These are phyloP conservation scores for Dendrocalamus latiflorus DNA, from an alignment of 202 grass and related monocot genomes.

Conservation along the genomic window DNA sequence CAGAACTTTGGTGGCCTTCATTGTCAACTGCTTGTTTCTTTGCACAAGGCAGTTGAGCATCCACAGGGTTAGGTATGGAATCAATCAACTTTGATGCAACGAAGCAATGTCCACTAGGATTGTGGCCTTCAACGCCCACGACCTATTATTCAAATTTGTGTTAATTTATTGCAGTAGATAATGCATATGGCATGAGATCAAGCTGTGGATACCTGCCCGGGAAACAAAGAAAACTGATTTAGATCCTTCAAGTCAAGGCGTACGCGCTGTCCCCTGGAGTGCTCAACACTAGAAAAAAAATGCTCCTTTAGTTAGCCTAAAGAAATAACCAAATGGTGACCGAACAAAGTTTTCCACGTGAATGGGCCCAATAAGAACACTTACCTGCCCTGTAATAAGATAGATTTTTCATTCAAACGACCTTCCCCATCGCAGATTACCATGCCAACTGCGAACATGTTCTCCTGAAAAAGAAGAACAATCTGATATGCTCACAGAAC, in stretches of 20 bases:
- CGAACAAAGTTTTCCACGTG: neutral
- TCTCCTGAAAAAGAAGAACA: too few relatives aligned
- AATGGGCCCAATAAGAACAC: neutral
- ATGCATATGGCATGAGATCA: neutral
- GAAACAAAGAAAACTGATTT: too few relatives aligned
- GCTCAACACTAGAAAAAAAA: constrained; percentile 57
- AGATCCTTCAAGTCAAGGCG: too few relatives aligned
- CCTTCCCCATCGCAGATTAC: constrained; percentile 93
- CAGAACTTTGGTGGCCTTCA: constrained; percentile 38
- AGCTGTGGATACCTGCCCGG: constrained; percentile 23
- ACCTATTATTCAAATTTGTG: constrained; percentile 63
- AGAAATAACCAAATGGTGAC: constrained; percentile 19
- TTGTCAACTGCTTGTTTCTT: constrained; percentile 44
- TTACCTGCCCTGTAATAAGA: constrained; percentile 96
- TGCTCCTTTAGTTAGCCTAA: too few relatives aligned
- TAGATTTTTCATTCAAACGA: too few relatives aligned
- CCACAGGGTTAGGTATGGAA: too few relatives aligned
- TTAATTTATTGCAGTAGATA: too few relatives aligned
- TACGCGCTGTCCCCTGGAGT: too few relatives aligned
- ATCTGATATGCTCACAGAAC: too few relatives aligned
- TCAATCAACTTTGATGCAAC: too few relatives aligned
- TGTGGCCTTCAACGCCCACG: constrained; percentile 79
- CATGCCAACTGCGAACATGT: constrained; percentile 82
- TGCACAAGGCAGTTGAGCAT: too few relatives aligned
- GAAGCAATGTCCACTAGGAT: constrained; percentile 95